phyloP scores from a whole-genome alignment of 2,329 filamentous ascomycete genomes.

The Diplodia sapinea region DNA sequence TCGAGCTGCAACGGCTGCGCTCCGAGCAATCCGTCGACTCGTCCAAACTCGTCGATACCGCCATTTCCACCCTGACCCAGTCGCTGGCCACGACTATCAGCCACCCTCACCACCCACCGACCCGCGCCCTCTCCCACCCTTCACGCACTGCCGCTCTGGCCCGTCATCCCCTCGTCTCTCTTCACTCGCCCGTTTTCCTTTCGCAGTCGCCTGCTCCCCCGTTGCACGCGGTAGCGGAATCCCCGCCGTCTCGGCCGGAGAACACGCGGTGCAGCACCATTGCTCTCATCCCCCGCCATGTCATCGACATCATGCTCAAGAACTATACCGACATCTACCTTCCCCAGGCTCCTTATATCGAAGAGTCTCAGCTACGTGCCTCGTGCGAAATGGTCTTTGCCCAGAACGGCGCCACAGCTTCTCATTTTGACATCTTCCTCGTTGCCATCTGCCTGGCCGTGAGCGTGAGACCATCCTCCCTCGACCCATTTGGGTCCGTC shows the following conservation, averaged over 20 bases:
- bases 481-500: background rate
- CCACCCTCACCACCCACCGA: background rate
- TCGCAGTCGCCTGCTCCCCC: constrained; percentile 14
- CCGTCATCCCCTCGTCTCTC: constrained; percentile 1
- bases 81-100: constrained; percentile 15
- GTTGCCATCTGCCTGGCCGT: constrained; percentile 28
- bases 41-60: constrained; percentile 9
- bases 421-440: constrained; percentile 25
- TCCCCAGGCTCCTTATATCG: constrained; percentile 21
- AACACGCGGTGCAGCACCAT: constrained; percentile 27
- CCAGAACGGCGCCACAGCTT: background rate
- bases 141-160: background rate
- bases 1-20: constrained; percentile 23
- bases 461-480: constrained; percentile 3
- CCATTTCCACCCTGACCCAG: constrained; percentile 18
- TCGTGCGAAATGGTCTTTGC: constrained; percentile 24
- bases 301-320: constrained; percentile 31
- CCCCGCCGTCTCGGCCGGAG: background rate
- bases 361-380: constrained; percentile 11
- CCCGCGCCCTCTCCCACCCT: background rate
- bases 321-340: constrained; percentile 29
- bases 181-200: constrained; percentile 20
- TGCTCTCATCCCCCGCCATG: constrained; percentile 27
- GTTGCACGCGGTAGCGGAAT: background rate
- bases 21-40: constrained; percentile 24